phyloP scores from a whole-genome alignment of 1,284 basidiomycete species.

The Phenoliferia sp. region DNA sequence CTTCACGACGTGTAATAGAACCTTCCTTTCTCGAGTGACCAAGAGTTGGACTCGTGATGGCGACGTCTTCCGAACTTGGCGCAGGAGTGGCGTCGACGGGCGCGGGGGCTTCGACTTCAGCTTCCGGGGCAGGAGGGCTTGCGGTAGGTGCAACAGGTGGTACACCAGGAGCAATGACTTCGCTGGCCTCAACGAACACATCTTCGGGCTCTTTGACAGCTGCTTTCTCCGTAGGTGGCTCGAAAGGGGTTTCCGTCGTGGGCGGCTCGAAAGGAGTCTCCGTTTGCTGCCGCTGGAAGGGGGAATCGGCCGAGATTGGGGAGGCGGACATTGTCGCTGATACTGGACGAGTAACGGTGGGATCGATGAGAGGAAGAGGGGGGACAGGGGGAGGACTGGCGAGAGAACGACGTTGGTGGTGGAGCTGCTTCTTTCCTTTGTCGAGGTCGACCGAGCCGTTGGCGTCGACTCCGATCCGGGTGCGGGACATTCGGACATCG shows the following conservation, averaged over 20 bases:
- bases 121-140: not conserved
- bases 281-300: no score
- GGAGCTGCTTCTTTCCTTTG: not conserved
- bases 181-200: not conserved
- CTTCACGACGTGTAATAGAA: not conserved
- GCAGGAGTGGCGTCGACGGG: not conserved
- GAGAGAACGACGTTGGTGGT: not conserved
- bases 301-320: not conserved
- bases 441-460: slow-evolving; percentile 10
- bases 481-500: slow-evolving; percentile 22
- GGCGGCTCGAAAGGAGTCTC: no score
- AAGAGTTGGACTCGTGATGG: not conserved
- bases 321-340: not conserved
- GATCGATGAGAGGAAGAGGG: not conserved
- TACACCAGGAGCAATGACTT: not conserved
- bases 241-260: no score
- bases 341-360: not conserved
- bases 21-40: not conserved
- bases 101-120: not conserved
- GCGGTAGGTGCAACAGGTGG: not conserved
- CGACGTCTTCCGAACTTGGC: not conserved
- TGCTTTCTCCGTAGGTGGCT: no score
- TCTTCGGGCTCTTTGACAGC: no score
- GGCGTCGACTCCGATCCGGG: not conserved
- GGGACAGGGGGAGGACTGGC: not conserved